Evolutionary conservation across 1,284 basidiomycete species (phyloP), one percentile per base, ranked within the genome.

Genomic region (Meira miltonrushii): DNA sequence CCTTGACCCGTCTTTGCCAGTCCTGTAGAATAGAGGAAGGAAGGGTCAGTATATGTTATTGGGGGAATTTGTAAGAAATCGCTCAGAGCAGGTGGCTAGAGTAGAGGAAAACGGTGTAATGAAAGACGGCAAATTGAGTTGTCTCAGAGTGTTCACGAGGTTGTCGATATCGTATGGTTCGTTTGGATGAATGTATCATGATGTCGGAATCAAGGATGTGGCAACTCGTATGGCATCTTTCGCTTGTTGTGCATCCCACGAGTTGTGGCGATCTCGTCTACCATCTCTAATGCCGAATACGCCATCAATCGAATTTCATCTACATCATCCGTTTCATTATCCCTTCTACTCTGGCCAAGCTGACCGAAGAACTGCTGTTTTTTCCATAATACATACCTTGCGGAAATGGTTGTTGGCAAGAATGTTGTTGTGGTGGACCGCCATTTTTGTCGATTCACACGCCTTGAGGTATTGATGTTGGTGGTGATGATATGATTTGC

Each of bases 381-480:
- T 41, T 11, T 5, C 47, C 25, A 12, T 12, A 7, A 10, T 54
- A 23, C 53, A 40, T n/a, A 54, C 41, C 88, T 98, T 98, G 83
- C 87, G 90, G 87, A 96, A 96, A 81, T 96, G 93, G 83, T 93
- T 93, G 79, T 83, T 77, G 71, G 74, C 72, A 56, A 76, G 72
- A 61, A 78, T 59, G 68, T 78, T 72, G 69, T 77, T 77, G 72
- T 77, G 74, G 62, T 71, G 70, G 68, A 76, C 70, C 67, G 69
- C 72, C 74, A 76, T 76, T 21, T 53, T 53, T 48, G 46, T 23
- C 46, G 46, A 48, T 48, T 23, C 46, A 21, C 19, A n/a, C 41
- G 41, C 41, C 41, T 43, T 43, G 41, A 43, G 41, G 15, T 3
- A 10, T 43, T 21, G 41, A 33, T 33, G 28, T 33, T 33, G 28